Evolutionary conservation across 768 basidiomycete species (phyloP), one percentile per base, ranked within the genome.

Genomic region (Crepidotus variabilis): DNA sequence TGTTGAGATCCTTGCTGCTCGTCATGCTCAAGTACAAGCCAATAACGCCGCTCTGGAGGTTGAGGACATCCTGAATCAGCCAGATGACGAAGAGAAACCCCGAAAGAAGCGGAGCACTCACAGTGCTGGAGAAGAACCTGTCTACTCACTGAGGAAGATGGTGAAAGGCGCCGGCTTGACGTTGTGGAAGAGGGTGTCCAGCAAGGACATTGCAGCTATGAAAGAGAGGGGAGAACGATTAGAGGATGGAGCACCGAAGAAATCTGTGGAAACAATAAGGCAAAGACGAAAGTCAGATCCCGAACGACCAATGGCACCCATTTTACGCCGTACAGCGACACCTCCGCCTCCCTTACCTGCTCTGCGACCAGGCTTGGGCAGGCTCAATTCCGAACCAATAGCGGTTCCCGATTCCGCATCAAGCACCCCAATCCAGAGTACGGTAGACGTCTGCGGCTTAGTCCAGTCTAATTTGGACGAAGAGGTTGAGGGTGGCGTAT

Each of bases 1-100:
- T 32, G 67, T 70, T 51, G 62, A 68, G 47, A 62, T 56, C n/a
- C 43, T 61, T 34, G 67, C 66, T 0, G 64, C 65, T 33, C 60
- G 62, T 18, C 60, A 64, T 57, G 66, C 66, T 36, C 65, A 67
- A 11, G 51, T 60, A 16, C 59, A 61, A 36, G 67, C 59, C 0
- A 56, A 57, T 11, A 65, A 63, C 34, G 52, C 60, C 9, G 65
- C 63, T 1, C 53, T 55, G n/a, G 60, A 62, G 11, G 69, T 66
- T 43, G 39, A 43, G 39, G 39, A 43, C 18, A 43, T 43, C 18
- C 39, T 43, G 39, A 43, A 43, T 20, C 39, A 43, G 18, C 39
- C 39, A 2, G 39, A 43, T 43, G 39, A 43, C 39, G 39, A 43
- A 11, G 39, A 43, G 2, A 14, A 43, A 20, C 39, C 39, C 18